These are phyloP conservation scores for Cymodocea nodosa DNA, from an alignment of 116 monocot species.

Conservation along the genomic window DNA sequence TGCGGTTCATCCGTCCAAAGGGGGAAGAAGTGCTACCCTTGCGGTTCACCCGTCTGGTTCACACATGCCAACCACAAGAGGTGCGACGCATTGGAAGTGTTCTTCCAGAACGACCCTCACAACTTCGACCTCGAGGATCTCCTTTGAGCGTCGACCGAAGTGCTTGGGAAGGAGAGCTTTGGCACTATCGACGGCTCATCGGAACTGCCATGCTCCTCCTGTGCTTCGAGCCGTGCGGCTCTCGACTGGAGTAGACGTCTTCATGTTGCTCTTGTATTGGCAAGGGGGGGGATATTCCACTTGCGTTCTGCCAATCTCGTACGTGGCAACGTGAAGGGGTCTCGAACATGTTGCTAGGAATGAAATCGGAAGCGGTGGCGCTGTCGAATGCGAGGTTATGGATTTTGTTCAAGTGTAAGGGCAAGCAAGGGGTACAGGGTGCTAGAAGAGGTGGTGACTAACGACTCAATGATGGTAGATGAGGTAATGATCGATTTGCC, in stretches of 20 bases:
- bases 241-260: slow-evolving; percentile 11
- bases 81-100: too few relatives aligned
- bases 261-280: slow-evolving; percentile 11
- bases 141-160: slow-evolving; percentile 69
- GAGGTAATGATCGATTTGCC: slow-evolving; percentile 6
- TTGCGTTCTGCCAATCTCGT: slow-evolving; percentile 11
- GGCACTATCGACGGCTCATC: slow-evolving; percentile 76
- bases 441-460: slow-evolving; percentile 13
- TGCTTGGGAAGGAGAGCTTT: slow-evolving; percentile 62
- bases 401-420: not conserved
- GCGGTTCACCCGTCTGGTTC: too few relatives aligned
- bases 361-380: slow-evolving; percentile 6
- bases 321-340: slow-evolving; percentile 20
- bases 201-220: slow-evolving; percentile 13
- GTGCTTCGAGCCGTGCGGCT: not conserved
- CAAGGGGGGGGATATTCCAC: slow-evolving; percentile 11
- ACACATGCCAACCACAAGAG: too few relatives aligned
- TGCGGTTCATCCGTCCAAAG: too few relatives aligned
- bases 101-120: slow-evolving; percentile 36
- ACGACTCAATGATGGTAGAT: not conserved
- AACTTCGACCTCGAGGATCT: slow-evolving; percentile 75
- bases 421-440: slow-evolving; percentile 2
- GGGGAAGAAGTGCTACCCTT: too few relatives aligned
- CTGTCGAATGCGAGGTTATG: slow-evolving; percentile 9
- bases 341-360: slow-evolving; percentile 20